These are phyloP conservation scores for Globisporangium parvum DNA, from an alignment of 352 stramenopile genomes.

Conservation along the genomic window DNA sequence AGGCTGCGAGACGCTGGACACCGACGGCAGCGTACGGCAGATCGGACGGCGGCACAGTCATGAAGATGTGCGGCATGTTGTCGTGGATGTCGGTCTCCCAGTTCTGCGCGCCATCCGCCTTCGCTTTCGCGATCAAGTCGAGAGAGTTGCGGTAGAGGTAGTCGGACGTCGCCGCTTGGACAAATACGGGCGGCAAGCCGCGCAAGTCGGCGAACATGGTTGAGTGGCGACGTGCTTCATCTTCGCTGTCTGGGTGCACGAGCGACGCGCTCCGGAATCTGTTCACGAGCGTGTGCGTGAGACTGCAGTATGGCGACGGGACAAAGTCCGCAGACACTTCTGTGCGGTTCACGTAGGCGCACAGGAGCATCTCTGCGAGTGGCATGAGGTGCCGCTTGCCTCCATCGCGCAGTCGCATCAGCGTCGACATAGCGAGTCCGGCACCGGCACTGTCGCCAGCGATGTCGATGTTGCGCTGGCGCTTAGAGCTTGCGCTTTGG, in stretches of 20 bases:
- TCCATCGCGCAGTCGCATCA: slow-evolving; percentile 13
- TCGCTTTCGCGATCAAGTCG: slow-evolving; percentile 21
- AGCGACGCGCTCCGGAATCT: slow-evolving; percentile 5
- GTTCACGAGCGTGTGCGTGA: slow-evolving; percentile 8
- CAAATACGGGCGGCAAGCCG: slow-evolving; percentile 24
- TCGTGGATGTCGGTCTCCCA: slow-evolving; percentile 35
- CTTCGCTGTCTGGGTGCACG: neutral
- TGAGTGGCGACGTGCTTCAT: slow-evolving; percentile 11
- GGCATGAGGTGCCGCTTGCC: slow-evolving; percentile 5
- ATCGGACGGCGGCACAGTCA: slow-evolving; percentile 34
- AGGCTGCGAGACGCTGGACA: slow-evolving; percentile 33
- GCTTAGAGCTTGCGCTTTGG: slow-evolving; percentile 11
- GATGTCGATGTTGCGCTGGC: slow-evolving; percentile 11
- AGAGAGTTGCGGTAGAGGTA: slow-evolving; percentile 22
- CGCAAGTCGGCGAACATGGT: slow-evolving; percentile 19
- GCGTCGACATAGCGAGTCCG: slow-evolving; percentile 11
- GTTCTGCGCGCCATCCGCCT: slow-evolving; percentile 11
- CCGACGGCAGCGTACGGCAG: slow-evolving; percentile 43
- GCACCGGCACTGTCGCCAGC: slow-evolving; percentile 14
- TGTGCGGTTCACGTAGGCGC: slow-evolving; percentile 19
- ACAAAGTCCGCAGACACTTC: neutral
- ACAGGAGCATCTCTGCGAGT: slow-evolving; percentile 10
- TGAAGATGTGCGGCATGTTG: slow-evolving; percentile 64
- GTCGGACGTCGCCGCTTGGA: slow-evolving; percentile 30
- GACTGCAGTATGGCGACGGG: slow-evolving; percentile 12